A percentile compares a stretch with the other conserved stretches of the same genome.
Evolutionary conservation across 2,329 filamentous ascomycete species (phyloP).

Genomic region (Aureobasidium sp.): DNA sequence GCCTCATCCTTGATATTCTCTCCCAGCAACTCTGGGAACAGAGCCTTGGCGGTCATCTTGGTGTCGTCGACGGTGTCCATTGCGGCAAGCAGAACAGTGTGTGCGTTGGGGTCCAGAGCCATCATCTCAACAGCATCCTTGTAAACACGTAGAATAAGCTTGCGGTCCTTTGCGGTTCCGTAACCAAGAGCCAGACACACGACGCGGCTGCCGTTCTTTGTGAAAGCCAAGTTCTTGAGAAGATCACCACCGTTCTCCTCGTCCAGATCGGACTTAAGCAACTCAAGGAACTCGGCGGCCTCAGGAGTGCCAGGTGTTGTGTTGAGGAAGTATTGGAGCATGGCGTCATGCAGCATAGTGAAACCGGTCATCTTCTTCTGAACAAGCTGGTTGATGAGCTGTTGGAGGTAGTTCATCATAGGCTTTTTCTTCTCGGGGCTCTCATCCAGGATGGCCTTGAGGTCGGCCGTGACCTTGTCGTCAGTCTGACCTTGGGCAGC

Average conservation of each 20-base stretch:
- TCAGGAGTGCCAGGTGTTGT: constrained; percentile 70
- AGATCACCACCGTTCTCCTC: constrained; percentile 65
- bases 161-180: constrained; percentile 85
- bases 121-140: constrained; percentile 83
- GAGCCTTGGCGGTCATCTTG: constrained; percentile 72
- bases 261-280: constrained; percentile 84
- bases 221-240: constrained; percentile 93
- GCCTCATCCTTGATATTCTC: constrained; percentile 44
- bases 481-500: constrained; percentile 34
- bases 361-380: constrained; percentile 97
- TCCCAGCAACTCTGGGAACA: constrained; percentile 78
- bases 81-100: constrained; percentile 72
- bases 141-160: constrained; percentile 77
- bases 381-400: constrained; percentile 82
- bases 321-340: constrained; percentile 91
- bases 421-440: constrained; percentile 78
- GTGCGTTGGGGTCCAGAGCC: constrained; percentile 69
- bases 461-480: constrained; percentile 46
- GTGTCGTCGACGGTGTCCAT: constrained; percentile 95
- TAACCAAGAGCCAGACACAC: constrained; percentile 75
- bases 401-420: constrained; percentile 76
- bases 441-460: constrained; percentile 64
- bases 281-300: constrained; percentile 76
- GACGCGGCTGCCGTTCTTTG: constrained; percentile 74
- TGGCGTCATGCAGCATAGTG: constrained; percentile 95